Evolutionary conservation across 352 stramenopile genomes (phyloP).

Genomic region (Phytopythium litorale): DNA sequence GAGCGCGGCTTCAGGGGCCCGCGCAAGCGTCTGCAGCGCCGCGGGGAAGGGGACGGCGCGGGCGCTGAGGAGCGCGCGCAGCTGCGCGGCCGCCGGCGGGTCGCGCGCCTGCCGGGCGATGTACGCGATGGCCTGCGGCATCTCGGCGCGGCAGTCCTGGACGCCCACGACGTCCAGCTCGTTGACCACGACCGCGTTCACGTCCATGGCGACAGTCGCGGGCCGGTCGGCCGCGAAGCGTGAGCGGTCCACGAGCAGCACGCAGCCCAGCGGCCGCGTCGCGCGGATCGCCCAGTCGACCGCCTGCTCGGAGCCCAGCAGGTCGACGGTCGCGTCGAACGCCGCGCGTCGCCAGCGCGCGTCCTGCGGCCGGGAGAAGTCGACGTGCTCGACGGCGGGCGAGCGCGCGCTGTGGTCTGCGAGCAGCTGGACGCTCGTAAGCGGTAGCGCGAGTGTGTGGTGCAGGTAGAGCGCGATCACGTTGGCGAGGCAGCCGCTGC

Average conservation of each 20-base stretch:
- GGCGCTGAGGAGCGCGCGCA: constrained; percentile 13
- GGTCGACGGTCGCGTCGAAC: constrained; percentile 47
- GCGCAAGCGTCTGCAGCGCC: background rate
- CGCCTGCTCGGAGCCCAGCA: constrained; percentile 42
- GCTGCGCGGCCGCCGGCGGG: constrained; percentile 12
- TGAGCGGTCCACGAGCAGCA: constrained; percentile 33
- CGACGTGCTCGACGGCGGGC: background rate
- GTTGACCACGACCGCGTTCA: constrained; percentile 70
- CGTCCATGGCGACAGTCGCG: constrained; percentile 39
- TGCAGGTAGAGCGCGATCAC: constrained; percentile 28
- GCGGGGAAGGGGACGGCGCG: background rate
- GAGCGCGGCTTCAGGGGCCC: background rate
- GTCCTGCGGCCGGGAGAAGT: background rate
- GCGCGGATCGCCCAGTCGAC: constrained; percentile 34
- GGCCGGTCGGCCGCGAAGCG: constrained; percentile 27
- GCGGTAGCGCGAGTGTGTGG: constrained; percentile 16
- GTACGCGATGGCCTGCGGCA: constrained; percentile 43
- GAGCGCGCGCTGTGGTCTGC: constrained; percentile 6
- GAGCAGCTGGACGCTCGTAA: constrained; percentile 27
- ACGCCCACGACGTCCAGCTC: constrained; percentile 48
- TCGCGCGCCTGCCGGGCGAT: constrained; percentile 18
- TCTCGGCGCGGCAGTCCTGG: constrained; percentile 23
- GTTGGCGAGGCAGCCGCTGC: constrained; percentile 14
- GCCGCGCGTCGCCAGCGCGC: background rate
- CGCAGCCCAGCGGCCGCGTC: constrained; percentile 41